Percentiles rank a stretch among this genome's conserved stretches.
Conservation (phyloP, 495 filamentous ascomycete genomes). For the Penicillium nucicola region DNA sequence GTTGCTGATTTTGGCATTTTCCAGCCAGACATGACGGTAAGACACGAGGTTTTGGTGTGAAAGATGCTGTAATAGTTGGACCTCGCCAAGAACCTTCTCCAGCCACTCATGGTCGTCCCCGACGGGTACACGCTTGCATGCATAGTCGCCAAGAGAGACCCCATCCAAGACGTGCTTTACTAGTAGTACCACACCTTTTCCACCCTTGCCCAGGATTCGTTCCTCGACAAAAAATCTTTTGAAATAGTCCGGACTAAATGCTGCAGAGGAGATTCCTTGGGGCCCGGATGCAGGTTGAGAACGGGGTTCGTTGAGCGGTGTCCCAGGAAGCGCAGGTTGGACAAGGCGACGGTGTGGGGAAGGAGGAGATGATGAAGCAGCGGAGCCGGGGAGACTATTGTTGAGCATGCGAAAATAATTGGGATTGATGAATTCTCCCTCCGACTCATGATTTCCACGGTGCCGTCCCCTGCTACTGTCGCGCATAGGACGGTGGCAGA, state of each 20-base stretch:
- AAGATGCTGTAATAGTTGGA: conserved; percentile 84
- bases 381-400: conserved; percentile 52
- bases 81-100: conserved; percentile 89
- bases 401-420: conserved; percentile 94
- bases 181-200: conserved; percentile 89
- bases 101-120: conserved; percentile 95
- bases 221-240: conserved; percentile 88
- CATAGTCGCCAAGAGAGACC: conserved; percentile 83
- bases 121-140: conserved; percentile 95
- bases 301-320: conserved; percentile 38
- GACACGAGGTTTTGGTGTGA: conserved; percentile 95
- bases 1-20: conserved; percentile 74
- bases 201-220: conserved; percentile 78
- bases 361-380: conserved; percentile 43
- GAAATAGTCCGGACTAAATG: conserved; percentile 91
- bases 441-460: conserved; percentile 28
- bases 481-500: conserved; percentile 78
- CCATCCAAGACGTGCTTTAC: conserved; percentile 89
- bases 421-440: conserved; percentile 75
- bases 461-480: conserved; percentile 40
- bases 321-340: conserved; percentile 41
- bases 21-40: conserved; percentile 95
- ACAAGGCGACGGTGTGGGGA: conserved; percentile 53
- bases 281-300: conserved; percentile 49
- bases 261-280: conserved; percentile 74